A percentile compares a stretch with the other conserved stretches of the same genome.
Conservation (phyloP, 345 rosid genomes). For the Combretum micranthum region DNA sequence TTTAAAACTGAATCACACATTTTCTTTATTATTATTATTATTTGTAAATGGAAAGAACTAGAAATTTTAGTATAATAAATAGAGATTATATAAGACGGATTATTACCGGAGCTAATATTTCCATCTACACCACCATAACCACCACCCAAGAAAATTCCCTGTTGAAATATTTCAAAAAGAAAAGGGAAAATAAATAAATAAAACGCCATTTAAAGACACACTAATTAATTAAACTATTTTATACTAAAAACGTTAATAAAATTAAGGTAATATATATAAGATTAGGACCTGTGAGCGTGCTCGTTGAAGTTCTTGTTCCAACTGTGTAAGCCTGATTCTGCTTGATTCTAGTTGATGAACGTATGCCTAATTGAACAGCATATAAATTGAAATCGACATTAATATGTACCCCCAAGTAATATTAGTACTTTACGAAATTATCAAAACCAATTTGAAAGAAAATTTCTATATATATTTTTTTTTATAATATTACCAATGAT, state of each 20-base stretch:
- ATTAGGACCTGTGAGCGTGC: slow-evolving; percentile 27
- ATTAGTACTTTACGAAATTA: neutral
- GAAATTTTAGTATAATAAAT: too few species aligned
- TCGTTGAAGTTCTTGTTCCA: slow-evolving; percentile 40
- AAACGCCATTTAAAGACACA: too few species aligned
- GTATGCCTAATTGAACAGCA: slow-evolving; percentile 33
- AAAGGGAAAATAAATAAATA: too few species aligned
- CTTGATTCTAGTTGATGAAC: slow-evolving; percentile 50
- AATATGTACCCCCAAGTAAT: neutral
- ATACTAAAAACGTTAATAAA: neutral
- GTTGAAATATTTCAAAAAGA: neutral
- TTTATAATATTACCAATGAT: neutral
- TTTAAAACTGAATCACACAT: too few species aligned
- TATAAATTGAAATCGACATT: neutral
- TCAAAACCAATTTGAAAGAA: neutral
- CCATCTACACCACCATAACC: slow-evolving; percentile 56
- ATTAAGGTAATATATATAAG: neutral
- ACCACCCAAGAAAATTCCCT: slow-evolving; percentile 73
- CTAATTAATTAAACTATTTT: too few species aligned
- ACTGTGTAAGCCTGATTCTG: slow-evolving; percentile 30
- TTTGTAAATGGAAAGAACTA: too few species aligned
- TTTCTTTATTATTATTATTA: too few species aligned
- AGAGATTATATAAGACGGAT: neutral
- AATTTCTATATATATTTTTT: neutral
- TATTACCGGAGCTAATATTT: slow-evolving; percentile 72